Conservation (phyloP, 1,139 yeast species). For the Williopsis jadinii region DNA sequence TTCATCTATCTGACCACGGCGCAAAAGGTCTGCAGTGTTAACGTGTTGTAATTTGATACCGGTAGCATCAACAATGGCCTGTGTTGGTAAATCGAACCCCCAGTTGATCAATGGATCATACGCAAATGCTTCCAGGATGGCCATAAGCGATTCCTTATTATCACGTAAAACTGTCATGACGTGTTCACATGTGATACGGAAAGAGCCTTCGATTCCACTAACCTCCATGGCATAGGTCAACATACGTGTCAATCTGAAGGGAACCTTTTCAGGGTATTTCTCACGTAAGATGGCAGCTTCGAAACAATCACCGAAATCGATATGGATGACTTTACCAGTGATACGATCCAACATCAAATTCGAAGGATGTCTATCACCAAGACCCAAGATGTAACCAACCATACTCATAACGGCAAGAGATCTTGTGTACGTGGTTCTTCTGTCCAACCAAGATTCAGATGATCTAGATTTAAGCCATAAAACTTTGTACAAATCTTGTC, state of each 20-base stretch:
- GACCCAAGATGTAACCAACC: conserved; percentile 94
- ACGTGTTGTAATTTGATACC: conserved; percentile 60
- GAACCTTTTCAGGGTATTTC: conserved; percentile 96
- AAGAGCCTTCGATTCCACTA: conserved; percentile 96
- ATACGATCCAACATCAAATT: conserved; percentile 90
- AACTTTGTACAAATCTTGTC: conserved; percentile 92
- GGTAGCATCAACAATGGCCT: conserved; percentile 66
- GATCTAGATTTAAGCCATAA: conserved; percentile 94
- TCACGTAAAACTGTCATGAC: conserved; percentile 93
- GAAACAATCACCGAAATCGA: conserved; percentile 98
- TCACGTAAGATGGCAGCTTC: conserved; percentile 96
- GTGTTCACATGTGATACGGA: conserved; percentile 93
- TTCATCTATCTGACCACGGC: conserved; percentile 71
- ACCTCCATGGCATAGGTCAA: conserved; percentile 98
- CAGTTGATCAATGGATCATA: conserved; percentile 97
- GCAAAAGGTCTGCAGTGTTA: conserved; percentile 59
- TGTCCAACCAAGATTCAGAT: conserved; percentile 95
- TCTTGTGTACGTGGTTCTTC: conserved; percentile 92
- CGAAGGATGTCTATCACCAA: conserved; percentile 98
- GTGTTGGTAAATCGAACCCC: conserved; percentile 94
- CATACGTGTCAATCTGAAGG: conserved; percentile 95
- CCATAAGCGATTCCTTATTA: conserved; percentile 95
- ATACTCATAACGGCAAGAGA: conserved; percentile 98
- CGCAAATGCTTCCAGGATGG: conserved; percentile 96
- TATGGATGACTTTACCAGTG: conserved; percentile 93